Base-by-base conservation (phyloP, 2,329 filamentous ascomycete genomes). In the Fusarium chlamydosporum region DNA sequence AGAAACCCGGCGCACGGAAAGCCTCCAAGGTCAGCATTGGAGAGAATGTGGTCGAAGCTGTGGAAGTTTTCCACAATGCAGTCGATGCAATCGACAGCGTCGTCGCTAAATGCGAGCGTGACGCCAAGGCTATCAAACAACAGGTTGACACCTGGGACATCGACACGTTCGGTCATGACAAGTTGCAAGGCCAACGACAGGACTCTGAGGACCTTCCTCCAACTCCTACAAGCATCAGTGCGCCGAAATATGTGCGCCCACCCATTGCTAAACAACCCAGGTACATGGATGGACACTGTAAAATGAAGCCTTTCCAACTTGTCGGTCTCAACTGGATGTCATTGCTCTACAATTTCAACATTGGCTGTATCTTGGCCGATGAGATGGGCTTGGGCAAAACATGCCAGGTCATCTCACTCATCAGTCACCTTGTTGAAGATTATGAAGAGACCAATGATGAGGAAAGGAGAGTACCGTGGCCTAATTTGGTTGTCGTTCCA, bases 321-420 rank as follows among this genome's bases (percentile, higher is more conserved):
- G 93, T 97, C 31, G 96, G 96, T 6, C 86, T 99, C 52, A 98
- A 98, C 76, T 99, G 96, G 96, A 86, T 99, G 75, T 89, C 90
- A 56, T 81, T 98, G 45, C 85, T 99, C 15, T 97, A 93, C 81
- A 85, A 90, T 53, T 89, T 92, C 60, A 85, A 89, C 29, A 86
- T 96, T 52, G 95, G 93, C 45, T 95, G 94, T 67, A 98, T 99
- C 58, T 84, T 99, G 18, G 96, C 96, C 3, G 96, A 99, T 76
- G 96, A 99, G 76, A 99, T 99, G 96, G 96, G 92, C 52, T 83
- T 95, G 40, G 96, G 96, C 45, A 99, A 99, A 83, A 99, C 96
- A 1, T 97, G 94, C 73, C 95, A 99, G 75, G 93, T 98, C 65
- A 97, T 99, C 71, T 90, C 93, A 0, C 93, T 99, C 74, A 85